A percentile compares a stretch with the other conserved stretches of the same genome.
phyloP scores from a whole-genome alignment of 2,329 filamentous ascomycete species.

The Xylaria sp. region DNA sequence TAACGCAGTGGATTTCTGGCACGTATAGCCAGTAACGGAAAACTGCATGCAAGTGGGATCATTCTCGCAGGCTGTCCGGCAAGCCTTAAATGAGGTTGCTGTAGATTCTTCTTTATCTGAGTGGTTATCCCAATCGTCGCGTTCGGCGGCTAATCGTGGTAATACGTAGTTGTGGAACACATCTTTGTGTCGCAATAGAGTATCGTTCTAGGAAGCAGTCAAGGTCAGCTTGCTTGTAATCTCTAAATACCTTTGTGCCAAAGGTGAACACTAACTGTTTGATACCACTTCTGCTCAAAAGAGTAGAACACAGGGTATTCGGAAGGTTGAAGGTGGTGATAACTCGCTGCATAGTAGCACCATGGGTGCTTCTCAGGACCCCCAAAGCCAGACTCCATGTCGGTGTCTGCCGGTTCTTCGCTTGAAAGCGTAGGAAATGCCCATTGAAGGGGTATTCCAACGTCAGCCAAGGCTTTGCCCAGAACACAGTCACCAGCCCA shows the following conservation, averaged over 20 bases:
- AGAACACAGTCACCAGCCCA: slow-evolving; percentile 64
- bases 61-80: slow-evolving; percentile 44
- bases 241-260: background rate
- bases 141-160: slow-evolving; percentile 42
- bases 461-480: slow-evolving; percentile 58
- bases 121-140: slow-evolving; percentile 50
- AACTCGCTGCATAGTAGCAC: slow-evolving; percentile 62
- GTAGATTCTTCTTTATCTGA: slow-evolving; percentile 43
- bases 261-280: slow-evolving; percentile 42
- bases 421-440: slow-evolving; percentile 60
- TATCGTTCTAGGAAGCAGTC: slow-evolving; percentile 39
- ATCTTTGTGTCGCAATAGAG: slow-evolving; percentile 47
- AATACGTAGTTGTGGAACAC: slow-evolving; percentile 47
- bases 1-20: slow-evolving; percentile 45
- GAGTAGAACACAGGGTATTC: slow-evolving; percentile 58
- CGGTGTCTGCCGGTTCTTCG: slow-evolving; percentile 55
- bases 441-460: slow-evolving; percentile 57
- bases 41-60: slow-evolving; percentile 49
- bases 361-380: slow-evolving; percentile 56
- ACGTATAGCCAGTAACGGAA: slow-evolving; percentile 45
- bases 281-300: slow-evolving; percentile 56
- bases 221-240: slow-evolving; percentile 20
- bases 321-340: slow-evolving; percentile 59
- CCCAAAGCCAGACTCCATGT: slow-evolving; percentile 56
- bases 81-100: slow-evolving; percentile 44